These are phyloP conservation scores for Botrytis aclada DNA, from an alignment of 2,329 filamentous ascomycete genomes.

Conservation along the genomic window DNA sequence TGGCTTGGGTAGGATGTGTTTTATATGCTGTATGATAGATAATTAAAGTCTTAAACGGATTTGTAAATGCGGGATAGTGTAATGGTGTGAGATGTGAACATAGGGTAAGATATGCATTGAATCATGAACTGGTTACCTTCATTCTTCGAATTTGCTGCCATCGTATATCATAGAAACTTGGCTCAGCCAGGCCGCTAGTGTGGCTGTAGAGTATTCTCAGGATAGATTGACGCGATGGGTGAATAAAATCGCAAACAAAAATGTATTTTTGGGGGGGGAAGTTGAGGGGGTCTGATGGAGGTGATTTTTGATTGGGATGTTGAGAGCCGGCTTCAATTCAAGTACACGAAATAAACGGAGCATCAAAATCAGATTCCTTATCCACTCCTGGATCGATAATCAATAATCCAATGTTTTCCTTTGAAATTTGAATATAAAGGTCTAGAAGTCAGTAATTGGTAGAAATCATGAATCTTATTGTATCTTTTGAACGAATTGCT, in stretches of 20 bases:
- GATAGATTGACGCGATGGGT: not conserved
- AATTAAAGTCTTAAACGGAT: not conserved
- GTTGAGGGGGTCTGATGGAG: not conserved
- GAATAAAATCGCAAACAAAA: not conserved
- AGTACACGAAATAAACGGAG: too few species aligned
- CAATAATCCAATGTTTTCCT: too few species aligned
- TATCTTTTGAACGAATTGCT: too few species aligned
- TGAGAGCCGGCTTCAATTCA: not conserved
- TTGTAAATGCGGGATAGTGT: not conserved
- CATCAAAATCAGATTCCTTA: too few species aligned
- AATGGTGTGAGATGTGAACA: not conserved
- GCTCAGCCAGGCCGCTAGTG: not conserved
- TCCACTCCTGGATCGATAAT: too few species aligned
- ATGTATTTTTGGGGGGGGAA: not conserved
- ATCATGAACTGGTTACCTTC: not conserved
- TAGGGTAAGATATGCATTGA: too few species aligned
- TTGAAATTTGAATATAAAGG: too few species aligned
- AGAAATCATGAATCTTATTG: too few species aligned
- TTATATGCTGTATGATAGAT: slow-evolving; percentile 15
- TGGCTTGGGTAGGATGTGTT: not conserved
- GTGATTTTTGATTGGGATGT: not conserved
- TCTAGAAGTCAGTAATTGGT: too few species aligned
- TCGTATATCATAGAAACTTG: not conserved
- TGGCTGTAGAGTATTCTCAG: not conserved
- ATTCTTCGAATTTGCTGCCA: not conserved